These are phyloP conservation scores for Cytospora piceicola DNA, from an alignment of 2,329 filamentous ascomycete species.

Conservation along the genomic window DNA sequence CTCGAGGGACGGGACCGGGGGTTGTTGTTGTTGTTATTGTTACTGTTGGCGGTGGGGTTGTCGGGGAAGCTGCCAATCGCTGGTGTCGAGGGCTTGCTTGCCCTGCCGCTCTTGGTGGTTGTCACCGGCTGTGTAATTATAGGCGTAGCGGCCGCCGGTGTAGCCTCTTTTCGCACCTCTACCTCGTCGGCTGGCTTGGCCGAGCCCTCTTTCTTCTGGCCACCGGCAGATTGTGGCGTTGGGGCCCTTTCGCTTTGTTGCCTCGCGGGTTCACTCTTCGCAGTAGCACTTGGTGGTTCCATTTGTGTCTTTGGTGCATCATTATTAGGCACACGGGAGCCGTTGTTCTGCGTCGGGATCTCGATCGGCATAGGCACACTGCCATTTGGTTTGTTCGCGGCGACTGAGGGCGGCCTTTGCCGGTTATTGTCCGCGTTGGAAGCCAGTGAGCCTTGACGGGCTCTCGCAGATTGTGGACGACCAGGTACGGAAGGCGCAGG, in stretches of 20 bases:
- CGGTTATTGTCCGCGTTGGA: conserved; percentile 59
- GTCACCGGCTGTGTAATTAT: conserved; percentile 48
- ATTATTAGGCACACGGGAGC: conserved; percentile 37
- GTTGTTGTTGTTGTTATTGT: conserved; percentile 41
- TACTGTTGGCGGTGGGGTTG: conserved; percentile 20
- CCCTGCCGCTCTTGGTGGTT: conserved; percentile 60
- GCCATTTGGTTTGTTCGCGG: conserved; percentile 65
- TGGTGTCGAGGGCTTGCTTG: conserved; percentile 69
- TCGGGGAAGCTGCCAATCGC: conserved; percentile 64
- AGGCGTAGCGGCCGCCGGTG: conserved; percentile 44
- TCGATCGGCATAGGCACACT: conserved; percentile 47
- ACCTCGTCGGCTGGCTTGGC: conserved; percentile 50
- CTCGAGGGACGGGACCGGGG: conserved; percentile 59
- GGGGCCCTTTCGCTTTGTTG: conserved; percentile 26
- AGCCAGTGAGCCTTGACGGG: conserved; percentile 74
- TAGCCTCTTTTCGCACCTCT: conserved; percentile 48
- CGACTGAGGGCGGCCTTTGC: conserved; percentile 60
- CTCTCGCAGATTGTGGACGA: conserved; percentile 70
- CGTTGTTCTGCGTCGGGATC: conserved; percentile 37
- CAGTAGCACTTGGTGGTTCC: conserved; percentile 50
- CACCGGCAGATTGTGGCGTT: conserved; percentile 32
- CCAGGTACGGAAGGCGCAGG: conserved; percentile 61
- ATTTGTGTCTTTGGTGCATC: conserved; percentile 53
- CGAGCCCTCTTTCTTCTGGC: conserved; percentile 42
- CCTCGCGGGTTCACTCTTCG: conserved; percentile 41